Evolutionary conservation across 768 basidiomycete genomes (phyloP), one percentile per base, ranked within the genome.

Genomic region (Pleurotus sapidus): DNA sequence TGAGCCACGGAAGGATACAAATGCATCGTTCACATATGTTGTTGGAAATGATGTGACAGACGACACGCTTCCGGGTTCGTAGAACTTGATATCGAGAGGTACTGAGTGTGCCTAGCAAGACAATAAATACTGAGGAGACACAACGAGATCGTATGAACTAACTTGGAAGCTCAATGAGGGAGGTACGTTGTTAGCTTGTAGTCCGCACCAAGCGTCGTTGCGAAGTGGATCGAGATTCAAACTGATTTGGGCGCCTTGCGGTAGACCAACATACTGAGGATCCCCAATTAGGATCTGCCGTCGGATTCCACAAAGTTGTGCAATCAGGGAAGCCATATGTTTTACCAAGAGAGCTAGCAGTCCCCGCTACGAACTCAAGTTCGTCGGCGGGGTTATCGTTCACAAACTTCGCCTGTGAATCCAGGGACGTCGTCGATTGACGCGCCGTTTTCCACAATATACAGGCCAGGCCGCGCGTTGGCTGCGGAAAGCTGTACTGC

Each of bases 331-430:
- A 78, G 0, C 77, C 78, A 57, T 68, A 78, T 12, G 67, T 72
- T 8, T 62, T 56, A 3, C 49, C 56, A 9, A 34, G 61, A 57
- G 56, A 56, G 9, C 34, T 37, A 40, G 37, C 59, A 46, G 27
- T 66, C 63, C 11, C 38, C 15, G 46, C 46, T 14, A 75, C 67
- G 53, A 71, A 56, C 39, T 76, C 64, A 14, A 77, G 49, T 58
- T 78, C 75, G 56, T 78, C 76, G 0, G 77, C 73, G 0, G 77
- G 77, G 56, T 79, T 77, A 64, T 79, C 77, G 58, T 78, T 79
- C 23, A 72, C 74, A 55, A 78, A 77, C 14, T 67, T 56, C 17
- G 68, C 37, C 0, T n/a, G 76, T 77, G n/a, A 77, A 59, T 1
- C 73, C 72, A 0, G 71, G 72, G 8, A 72, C 68, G 51, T 73